Conservation (phyloP, 2,329 filamentous ascomycete genomes). For the Akanthomyces uredinophilus region DNA sequence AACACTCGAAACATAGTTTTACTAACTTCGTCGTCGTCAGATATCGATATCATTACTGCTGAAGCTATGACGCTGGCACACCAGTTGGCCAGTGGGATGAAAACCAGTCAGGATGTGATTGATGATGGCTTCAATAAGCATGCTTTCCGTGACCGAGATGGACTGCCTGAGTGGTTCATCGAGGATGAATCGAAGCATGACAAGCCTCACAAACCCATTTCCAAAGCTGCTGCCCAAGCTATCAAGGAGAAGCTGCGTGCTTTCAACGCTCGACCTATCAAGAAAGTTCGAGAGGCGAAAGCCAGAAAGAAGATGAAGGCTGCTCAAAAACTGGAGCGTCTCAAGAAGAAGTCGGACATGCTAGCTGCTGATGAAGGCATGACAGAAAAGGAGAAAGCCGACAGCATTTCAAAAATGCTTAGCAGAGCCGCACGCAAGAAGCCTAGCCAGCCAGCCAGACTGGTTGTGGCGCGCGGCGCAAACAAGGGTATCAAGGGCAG, state of each 20-base stretch:
- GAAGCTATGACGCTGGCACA: constrained; percentile 98
- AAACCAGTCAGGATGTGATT: constrained; percentile 69
- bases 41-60: constrained; percentile 98
- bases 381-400: constrained; percentile 94
- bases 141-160: constrained; percentile 83
- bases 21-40: constrained; percentile 36
- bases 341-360: constrained; percentile 94
- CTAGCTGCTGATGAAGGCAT: constrained; percentile 84
- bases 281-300: constrained; percentile 96
- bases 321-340: constrained; percentile 83
- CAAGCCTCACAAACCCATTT: constrained; percentile 81
- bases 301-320: constrained; percentile 96
- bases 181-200: constrained; percentile 87
- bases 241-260: constrained; percentile 94
- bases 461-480: constrained; percentile 80
- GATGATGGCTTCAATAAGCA: constrained; percentile 95
- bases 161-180: constrained; percentile 94
- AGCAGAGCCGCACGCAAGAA: constrained; percentile 80
- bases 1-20: not conserved
- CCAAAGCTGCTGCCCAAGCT: constrained; percentile 79
- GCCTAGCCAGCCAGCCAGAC: constrained; percentile 73
- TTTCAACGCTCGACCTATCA: constrained; percentile 93
- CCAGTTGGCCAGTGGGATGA: constrained; percentile 80
- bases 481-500: constrained; percentile 84
- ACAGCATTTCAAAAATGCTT: constrained; percentile 75